phyloP scores from a whole-genome alignment of 352 stramenopile genomes.

The Globisporangium lucens region DNA sequence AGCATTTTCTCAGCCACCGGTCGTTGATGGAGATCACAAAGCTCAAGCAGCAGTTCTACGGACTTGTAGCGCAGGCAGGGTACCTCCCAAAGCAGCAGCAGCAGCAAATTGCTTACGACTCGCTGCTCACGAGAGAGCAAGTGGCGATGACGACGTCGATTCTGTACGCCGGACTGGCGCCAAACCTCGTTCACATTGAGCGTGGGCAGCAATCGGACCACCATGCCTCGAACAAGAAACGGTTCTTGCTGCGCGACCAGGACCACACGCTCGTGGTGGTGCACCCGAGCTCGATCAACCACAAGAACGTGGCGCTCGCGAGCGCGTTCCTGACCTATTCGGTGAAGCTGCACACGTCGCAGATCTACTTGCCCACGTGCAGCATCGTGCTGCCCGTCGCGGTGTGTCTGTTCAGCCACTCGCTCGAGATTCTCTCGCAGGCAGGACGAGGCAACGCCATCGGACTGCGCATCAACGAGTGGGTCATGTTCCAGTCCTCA shows the following conservation, averaged over 20 bases:
- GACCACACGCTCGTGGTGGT: constrained; percentile 50
- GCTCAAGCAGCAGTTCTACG: constrained; percentile 74
- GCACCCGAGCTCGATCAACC: constrained; percentile 74
- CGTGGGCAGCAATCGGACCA: constrained; percentile 10
- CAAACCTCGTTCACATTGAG: constrained; percentile 89
- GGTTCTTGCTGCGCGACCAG: constrained; percentile 41
- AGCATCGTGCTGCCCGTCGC: constrained; percentile 60
- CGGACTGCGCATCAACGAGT: constrained; percentile 65
- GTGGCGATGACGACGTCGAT: constrained; percentile 61
- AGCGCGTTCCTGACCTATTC: constrained; percentile 75
- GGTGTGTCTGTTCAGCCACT: constrained; percentile 69
- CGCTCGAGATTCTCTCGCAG: constrained; percentile 53
- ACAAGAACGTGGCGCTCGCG: constrained; percentile 48
- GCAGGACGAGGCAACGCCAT: constrained; percentile 35
- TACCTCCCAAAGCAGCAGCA: constrained; percentile 31
- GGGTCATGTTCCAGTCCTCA: constrained; percentile 59
- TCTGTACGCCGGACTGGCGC: constrained; percentile 84
- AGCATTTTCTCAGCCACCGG: constrained; percentile 61
- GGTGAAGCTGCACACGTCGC: constrained; percentile 81
- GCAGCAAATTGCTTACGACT: constrained; percentile 2
- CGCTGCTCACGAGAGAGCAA: constrained; percentile 40
- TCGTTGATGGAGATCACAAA: constrained; percentile 62
- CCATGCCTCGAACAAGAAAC: constrained; percentile 24
- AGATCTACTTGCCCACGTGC: constrained; percentile 72
- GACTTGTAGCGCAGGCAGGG: constrained; percentile 62